Base-by-base conservation (phyloP, 2,329 filamentous ascomycete genomes). In the Septoria linicola region DNA sequence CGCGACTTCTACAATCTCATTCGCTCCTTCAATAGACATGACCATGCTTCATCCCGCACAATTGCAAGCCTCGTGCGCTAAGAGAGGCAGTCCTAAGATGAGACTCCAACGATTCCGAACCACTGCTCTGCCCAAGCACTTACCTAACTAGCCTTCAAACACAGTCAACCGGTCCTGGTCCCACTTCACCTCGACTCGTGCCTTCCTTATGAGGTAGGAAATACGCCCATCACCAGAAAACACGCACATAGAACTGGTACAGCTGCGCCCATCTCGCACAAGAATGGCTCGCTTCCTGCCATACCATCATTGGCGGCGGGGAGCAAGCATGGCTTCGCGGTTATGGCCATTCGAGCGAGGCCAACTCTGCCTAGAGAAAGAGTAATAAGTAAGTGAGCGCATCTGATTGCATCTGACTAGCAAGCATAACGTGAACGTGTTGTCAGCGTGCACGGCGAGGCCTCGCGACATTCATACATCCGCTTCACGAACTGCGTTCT, bases 51-150 rank as follows among this genome's bases (percentile, higher is more conserved):
- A 21, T 46, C 41, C 47, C 23, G 23, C 23, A 39, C 32, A 43
- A 20, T 39, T 37, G 10, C 39, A 46, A 36, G 39, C 37, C 31
- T 36, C 41, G 42, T 48, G 43, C 54, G 51, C 35, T 52, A 39
- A 37, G n/a, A 30, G n/a, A 36, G 49, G n/a, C n/a, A 16, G 25
- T 40, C 14, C 41, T 44, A 48, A 58, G 31, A 55, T 55, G 52
- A 53, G 10, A 11, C 13, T 27, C 42, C 52, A 21, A 37, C 41
- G 32, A 32, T 45, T 49, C 20, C 49, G 27, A 41, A 35, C 55
- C 55, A 58, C 37, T 55, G 25, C 37, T 42, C 36, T 41, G 39
- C 23, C 32, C 52, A 55, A 55, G 55, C 36, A 30, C n/a, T 30
- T 35, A 23, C 23, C 8, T 39, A 14, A 37, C 34, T 25, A 16